Evolutionary conservation across 371 early-diverging fungal genomes (phyloP), one percentile per base, ranked within the genome.

Genomic region (Mortierella sp.): DNA sequence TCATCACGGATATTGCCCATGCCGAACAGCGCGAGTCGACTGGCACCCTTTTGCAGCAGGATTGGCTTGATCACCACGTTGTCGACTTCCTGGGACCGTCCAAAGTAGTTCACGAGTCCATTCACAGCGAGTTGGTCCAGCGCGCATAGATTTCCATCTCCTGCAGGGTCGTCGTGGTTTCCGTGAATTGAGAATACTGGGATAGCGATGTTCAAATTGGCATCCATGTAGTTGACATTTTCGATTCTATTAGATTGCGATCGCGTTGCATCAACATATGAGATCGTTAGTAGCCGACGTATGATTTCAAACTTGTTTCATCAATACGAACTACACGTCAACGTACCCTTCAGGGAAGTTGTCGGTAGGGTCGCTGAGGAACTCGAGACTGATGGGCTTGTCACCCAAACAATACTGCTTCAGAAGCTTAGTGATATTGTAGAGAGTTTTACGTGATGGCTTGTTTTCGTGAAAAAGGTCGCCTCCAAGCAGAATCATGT

Each of bases 131-230:
- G 89, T 50, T 99, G 84, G 84, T 99, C 97, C 74, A 99, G 88
- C 0, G 99, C 96, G 73, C 96, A 96, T 60, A 98, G 87, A 79
- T 93, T 93, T 42, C 95, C 95, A 71, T 95, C 93, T 9, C 99
- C 99, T 19, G 95, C 92, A 9, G 99, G 99, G 92, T 99, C 99
- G 85, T 99, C 99, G 84, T 99, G 99, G 90, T 99, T 99, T 0
- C 99, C 99, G 87, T 99, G 99, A 57, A 99, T 99, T 0, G 98
- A 94, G 84, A 99, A 98, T 0, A 99, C 93, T 0, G 99, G 99
- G 38, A 98, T 91, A 3, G 92, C 84, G 38, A 99, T 91, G 78
- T 98, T 98, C 42, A 95, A 83, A 83, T 99, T 98, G 19, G 96
- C 95, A 85, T 99, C 97, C 78, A 95, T 90, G 86, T 96, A 97